Conservation (phyloP, 164 flowering plant genomes). For the Stephania yunnanensis region DNA sequence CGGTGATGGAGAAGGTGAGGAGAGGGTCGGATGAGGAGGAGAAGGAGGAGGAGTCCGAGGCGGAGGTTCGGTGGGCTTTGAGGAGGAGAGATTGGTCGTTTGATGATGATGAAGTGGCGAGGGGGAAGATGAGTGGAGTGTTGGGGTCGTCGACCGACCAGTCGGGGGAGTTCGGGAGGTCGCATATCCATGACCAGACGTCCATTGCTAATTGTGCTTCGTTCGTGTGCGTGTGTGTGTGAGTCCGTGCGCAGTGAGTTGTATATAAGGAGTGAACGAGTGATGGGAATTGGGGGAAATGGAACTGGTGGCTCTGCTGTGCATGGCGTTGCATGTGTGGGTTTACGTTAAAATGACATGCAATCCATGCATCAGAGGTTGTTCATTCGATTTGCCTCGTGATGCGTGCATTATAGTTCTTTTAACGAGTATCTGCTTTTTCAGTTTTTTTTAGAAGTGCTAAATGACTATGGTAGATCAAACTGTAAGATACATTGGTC, state of each 20-base stretch:
- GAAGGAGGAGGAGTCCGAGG: conserved; percentile 36
- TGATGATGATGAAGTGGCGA: conserved; percentile 23
- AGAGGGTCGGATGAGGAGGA: conserved; percentile 35
- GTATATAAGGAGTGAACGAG: conserved; percentile 38
- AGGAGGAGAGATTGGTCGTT: conserved; percentile 39
- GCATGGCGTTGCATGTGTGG: conserved; percentile 15
- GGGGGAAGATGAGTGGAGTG: conserved; percentile 33
- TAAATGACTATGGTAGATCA: too few relatives aligned
- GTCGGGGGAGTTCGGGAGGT: conserved; percentile 44
- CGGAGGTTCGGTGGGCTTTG: conserved; percentile 48
- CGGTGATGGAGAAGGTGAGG: conserved; percentile 45
- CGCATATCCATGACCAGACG: conserved; percentile 83
- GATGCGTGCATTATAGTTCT: too few relatives aligned
- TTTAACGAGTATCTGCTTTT: too few relatives aligned
- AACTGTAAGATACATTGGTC: too few relatives aligned
- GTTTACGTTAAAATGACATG: too few relatives aligned
- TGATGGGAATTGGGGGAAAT: conserved; percentile 22
- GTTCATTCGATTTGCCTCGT: too few relatives aligned
- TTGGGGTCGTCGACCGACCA: conserved; percentile 33
- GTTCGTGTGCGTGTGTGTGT: not conserved
- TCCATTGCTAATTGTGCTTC: conserved; percentile 32
- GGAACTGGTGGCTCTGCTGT: conserved; percentile 29
- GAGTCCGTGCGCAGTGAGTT: not conserved
- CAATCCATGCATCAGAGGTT: too few relatives aligned
- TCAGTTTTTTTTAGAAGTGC: too few relatives aligned